These are phyloP conservation scores for Beta vulgaris DNA, from an alignment of 148 eudicot genomes.

Conservation along the genomic window DNA sequence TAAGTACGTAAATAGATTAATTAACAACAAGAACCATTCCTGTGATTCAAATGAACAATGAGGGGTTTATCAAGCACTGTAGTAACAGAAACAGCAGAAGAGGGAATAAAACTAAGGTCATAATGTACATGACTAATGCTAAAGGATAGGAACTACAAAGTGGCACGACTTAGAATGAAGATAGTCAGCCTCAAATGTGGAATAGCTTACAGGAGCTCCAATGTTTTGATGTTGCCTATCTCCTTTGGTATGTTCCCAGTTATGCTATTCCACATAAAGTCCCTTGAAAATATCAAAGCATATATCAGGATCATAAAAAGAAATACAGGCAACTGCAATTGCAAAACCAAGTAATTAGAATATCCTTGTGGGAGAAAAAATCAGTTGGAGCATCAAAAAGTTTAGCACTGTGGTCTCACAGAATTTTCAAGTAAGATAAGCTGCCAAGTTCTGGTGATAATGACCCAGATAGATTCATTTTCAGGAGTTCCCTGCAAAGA, in stretches of 20 bases:
- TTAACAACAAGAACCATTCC: not conserved
- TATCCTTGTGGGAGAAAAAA: not conserved
- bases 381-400: not conserved
- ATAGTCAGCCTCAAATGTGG: not conserved
- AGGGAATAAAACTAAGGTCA: not conserved
- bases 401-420: slow-evolving; percentile 28
- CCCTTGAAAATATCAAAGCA: slow-evolving; percentile 28
- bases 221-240: slow-evolving; percentile 44
- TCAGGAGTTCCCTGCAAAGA: slow-evolving; percentile 37
- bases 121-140: not conserved
- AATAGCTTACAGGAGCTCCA: slow-evolving; percentile 43
- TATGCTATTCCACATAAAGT: slow-evolving; percentile 53
- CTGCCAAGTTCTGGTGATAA: slow-evolving; percentile 37
- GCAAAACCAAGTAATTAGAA: not conserved
- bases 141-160: not conserved
- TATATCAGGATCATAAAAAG: not conserved
- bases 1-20: not conserved
- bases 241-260: slow-evolving; percentile 43
- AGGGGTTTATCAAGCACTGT: too few relatives aligned
- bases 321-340: not conserved
- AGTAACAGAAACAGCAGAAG: not conserved
- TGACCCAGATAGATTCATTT: slow-evolving; percentile 37
- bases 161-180: not conserved
- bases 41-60: too few relatives aligned
- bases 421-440: slow-evolving; percentile 31